phyloP scores from a whole-genome alignment of 495 filamentous ascomycete species.

The Lindgomyces ingoldianus region DNA sequence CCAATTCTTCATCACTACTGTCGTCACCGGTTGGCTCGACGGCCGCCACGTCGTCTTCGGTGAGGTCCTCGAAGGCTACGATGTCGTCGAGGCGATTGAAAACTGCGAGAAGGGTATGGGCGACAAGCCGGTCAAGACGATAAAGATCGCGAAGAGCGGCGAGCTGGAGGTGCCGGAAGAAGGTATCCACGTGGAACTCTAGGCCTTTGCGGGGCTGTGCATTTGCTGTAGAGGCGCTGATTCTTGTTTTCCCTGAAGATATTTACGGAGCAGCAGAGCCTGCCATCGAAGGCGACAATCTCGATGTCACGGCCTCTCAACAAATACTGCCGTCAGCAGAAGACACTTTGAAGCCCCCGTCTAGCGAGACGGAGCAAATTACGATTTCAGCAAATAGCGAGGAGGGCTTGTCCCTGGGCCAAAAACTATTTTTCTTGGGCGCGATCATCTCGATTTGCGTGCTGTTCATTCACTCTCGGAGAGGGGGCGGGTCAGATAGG shows the following conservation, averaged over 20 bases:
- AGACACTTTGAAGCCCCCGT: conserved; percentile 26
- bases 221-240: conserved; percentile 38
- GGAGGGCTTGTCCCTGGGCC: conserved; percentile 40
- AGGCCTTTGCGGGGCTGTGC: conserved; percentile 43
- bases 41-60: conserved; percentile 83
- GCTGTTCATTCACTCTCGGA: conserved; percentile 45
- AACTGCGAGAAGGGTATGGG: conserved; percentile 66
- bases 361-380: conserved; percentile 24
- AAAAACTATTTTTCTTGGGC: conserved; percentile 49
- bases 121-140: conserved; percentile 71
- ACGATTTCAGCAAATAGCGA: background rate
- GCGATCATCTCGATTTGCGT: conserved; percentile 48
- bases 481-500: conserved; percentile 20
- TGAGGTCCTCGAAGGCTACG: conserved; percentile 65
- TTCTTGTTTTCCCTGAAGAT: conserved; percentile 40
- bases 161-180: conserved; percentile 84
- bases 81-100: conserved; percentile 87
- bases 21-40: conserved; percentile 71
- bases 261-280: conserved; percentile 41
- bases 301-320: conserved; percentile 44
- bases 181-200: conserved; percentile 99
- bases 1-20: conserved; percentile 89
- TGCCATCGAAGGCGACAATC: conserved; percentile 42
- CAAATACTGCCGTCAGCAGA: conserved; percentile 16
- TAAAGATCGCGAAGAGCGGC: conserved; percentile 94